Conservation (phyloP, 2,329 filamentous ascomycete species). For the Lecanicillium sp. region DNA sequence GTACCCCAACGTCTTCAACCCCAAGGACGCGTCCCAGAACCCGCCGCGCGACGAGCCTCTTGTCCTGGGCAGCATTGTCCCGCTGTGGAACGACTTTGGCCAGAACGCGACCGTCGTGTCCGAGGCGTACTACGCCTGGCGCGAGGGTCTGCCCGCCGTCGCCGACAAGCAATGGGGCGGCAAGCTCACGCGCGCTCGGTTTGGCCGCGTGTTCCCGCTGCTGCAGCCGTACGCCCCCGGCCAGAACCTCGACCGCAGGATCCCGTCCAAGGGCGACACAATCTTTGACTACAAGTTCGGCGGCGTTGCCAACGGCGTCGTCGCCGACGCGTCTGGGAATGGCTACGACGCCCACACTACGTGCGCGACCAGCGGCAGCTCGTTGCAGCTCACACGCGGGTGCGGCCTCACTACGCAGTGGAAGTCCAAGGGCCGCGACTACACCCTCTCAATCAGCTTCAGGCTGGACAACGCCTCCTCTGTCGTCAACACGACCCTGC, state of each 20-base stretch:
- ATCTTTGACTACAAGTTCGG: conserved; percentile 15
- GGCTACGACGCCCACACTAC: conserved; percentile 25
- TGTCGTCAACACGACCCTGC: conserved; percentile 31
- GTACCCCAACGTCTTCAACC: conserved; percentile 20
- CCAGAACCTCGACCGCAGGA: conserved; percentile 19
- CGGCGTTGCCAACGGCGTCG: not conserved
- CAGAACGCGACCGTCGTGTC: conserved; percentile 19
- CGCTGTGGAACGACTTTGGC: conserved; percentile 23
- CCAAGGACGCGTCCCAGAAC: conserved; percentile 17
- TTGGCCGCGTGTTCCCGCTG: conserved; percentile 13
- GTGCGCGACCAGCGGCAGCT: conserved; percentile 26
- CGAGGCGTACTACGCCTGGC: conserved; percentile 22
- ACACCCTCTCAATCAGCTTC: conserved; percentile 44
- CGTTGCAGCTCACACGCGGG: conserved; percentile 25
- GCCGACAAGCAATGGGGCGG: conserved; percentile 24
- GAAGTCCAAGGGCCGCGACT: conserved; percentile 48
- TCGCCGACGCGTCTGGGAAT: conserved; percentile 14
- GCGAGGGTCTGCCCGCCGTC: conserved; percentile 18
- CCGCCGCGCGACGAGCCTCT: conserved; percentile 13
- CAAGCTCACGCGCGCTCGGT: conserved; percentile 9
- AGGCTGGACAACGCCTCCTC: conserved; percentile 25
- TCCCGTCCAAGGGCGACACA: conserved; percentile 14
- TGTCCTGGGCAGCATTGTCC: conserved; percentile 18
- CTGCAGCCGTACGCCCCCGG: conserved; percentile 16
- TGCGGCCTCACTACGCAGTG: conserved; percentile 43